Conservation (phyloP, 2,329 filamentous ascomycete genomes). For the Aspergillus sp. region DNA sequence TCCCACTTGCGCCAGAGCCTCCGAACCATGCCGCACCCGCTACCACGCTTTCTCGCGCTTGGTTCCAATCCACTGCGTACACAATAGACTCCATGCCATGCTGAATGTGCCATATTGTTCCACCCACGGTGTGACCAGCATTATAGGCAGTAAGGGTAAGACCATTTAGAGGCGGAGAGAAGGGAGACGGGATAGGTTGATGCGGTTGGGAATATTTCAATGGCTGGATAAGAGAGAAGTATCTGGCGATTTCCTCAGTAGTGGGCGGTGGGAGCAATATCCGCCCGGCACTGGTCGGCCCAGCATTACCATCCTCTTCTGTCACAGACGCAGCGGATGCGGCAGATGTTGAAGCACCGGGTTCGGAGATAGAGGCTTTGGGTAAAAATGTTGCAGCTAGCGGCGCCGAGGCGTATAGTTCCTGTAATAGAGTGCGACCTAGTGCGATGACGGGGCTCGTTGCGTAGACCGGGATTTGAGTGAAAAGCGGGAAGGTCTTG, state of each 20-base stretch:
- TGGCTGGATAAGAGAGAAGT: slow-evolving; percentile 87
- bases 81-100: slow-evolving; percentile 96
- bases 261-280: slow-evolving; percentile 73
- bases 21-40: slow-evolving; percentile 93
- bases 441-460: slow-evolving; percentile 92
- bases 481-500: slow-evolving; percentile 92
- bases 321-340: slow-evolving; percentile 37
- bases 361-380: slow-evolving; percentile 66
- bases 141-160: slow-evolving; percentile 96
- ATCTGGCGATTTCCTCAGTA: slow-evolving; percentile 84
- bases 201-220: slow-evolving; percentile 97
- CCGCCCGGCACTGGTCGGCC: slow-evolving; percentile 35
- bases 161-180: slow-evolving; percentile 85
- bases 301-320: slow-evolving; percentile 37
- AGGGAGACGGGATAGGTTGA: slow-evolving; percentile 83
- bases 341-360: slow-evolving; percentile 54
- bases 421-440: slow-evolving; percentile 86
- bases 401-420: slow-evolving; percentile 88
- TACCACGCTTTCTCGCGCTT: slow-evolving; percentile 93
- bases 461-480: slow-evolving; percentile 90
- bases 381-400: slow-evolving; percentile 85
- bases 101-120: slow-evolving; percentile 98
- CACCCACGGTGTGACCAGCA: slow-evolving; percentile 91
- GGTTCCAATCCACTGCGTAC: slow-evolving; percentile 98
- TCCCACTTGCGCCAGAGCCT: slow-evolving; percentile 75